Evolutionary conservation across 116 monocot genomes (phyloP).

Genomic region (Iris pallida): DNA sequence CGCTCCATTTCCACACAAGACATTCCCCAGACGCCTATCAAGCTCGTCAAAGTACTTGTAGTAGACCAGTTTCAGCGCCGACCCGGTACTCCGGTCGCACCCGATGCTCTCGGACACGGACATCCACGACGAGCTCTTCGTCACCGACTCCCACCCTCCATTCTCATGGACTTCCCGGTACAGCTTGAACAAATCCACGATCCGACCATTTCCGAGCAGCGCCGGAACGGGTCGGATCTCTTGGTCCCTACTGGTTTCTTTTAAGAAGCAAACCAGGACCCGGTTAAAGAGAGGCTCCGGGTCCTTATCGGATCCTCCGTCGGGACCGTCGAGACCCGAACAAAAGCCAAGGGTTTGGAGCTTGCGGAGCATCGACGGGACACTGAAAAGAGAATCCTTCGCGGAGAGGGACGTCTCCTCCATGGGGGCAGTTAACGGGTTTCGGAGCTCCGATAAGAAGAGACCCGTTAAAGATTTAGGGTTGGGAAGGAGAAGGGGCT

Average conservation of each 20-base stretch:
- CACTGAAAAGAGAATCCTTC: not conserved
- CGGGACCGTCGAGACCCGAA: not conserved
- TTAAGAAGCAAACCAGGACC: not conserved
- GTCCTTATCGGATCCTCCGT: not conserved
- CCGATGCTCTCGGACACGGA: not conserved
- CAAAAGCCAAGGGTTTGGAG: conserved; percentile 10
- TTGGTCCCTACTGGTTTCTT: not conserved
- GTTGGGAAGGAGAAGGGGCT: too few relatives aligned
- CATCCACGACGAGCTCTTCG: not conserved
- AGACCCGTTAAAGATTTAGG: not conserved
- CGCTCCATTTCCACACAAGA: not conserved
- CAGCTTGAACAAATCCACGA: conserved; percentile 5
- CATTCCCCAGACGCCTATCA: not conserved
- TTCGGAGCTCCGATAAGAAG: not conserved
- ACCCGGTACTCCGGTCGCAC: not conserved
- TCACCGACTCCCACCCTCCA: conserved; percentile 1
- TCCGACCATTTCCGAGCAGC: not conserved
- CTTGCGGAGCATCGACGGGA: not conserved
- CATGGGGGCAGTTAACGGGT: not conserved
- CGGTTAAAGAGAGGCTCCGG: not conserved
- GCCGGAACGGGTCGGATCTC: conserved; percentile 3
- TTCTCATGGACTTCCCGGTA: not conserved
- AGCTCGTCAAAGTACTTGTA: conserved; percentile 9
- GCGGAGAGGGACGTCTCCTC: not conserved
- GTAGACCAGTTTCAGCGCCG: conserved; percentile 1